Evolutionary conservation across 2,329 filamentous ascomycete species (phyloP), one percentile per base, ranked within the genome.

Genomic region (Elsinoe fawcettii): DNA sequence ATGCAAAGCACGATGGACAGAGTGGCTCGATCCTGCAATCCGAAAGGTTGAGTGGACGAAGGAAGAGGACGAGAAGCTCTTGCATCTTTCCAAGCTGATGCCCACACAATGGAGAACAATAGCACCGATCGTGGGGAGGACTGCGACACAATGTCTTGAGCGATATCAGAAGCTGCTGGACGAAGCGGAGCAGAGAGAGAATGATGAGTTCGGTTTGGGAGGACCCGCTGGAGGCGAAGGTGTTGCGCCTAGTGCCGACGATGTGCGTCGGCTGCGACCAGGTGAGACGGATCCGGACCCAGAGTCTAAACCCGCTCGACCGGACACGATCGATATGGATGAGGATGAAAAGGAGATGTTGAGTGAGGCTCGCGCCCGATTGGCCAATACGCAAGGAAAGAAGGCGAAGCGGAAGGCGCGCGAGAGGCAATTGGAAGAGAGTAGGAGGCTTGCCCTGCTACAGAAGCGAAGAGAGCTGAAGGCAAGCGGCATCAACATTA

Each of bases 281-380:
- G 93, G 93, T 64, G 93, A 99, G 75, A 81, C 96, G 60, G 93
- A 99, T 66, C 91, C 92, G n/a, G 92, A 97, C 67, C 90, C 93
- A 8, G 93, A 99, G 73, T 93, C 88, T 64, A 96, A 96, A 71
- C 93, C 93, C 57, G 93, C 93, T 34, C 82, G 91, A 60, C 93
- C 93, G 37, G 93, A 99, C 71, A 96, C 93, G 5, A 93, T 99
- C 69, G 93, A 99, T 73, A 84, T 99, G 66, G 93, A 99, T 69
- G 93, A 99, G 71, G 93, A 99, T 69, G 93, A 99, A 73, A 97
- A 99, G 77, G 93, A 99, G 74, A 99, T 99, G 93, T 74, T 99
- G 67, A 96, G 91, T 70, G 93, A 99, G 75, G 93, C 93, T 64
- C 88, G 93, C 69, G 93, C 93, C 57, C 90, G 93, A 75, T 77